phyloP scores from a whole-genome alignment of 768 basidiomycete species.

The Suillus lakei region DNA sequence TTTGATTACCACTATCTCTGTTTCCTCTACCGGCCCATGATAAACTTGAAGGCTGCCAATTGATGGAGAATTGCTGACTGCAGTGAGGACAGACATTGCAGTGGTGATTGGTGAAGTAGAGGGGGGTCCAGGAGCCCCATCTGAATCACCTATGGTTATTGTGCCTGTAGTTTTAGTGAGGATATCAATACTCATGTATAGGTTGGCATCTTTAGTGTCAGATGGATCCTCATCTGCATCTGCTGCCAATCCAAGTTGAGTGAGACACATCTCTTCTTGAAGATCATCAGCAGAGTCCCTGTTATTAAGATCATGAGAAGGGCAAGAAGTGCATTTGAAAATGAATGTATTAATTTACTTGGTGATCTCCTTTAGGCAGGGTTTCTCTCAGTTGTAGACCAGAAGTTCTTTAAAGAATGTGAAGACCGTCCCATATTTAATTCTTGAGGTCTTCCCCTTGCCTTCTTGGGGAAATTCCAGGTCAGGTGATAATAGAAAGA shows the following conservation, averaged over 20 bases:
- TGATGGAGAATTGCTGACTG: background rate
- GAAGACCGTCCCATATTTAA: background rate
- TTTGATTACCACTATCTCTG: background rate
- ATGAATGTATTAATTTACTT: background rate
- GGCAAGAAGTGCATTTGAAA: background rate
- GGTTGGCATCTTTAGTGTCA: background rate
- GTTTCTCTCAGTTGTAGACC: background rate
- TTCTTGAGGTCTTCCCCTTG: background rate
- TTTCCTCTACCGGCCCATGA: background rate
- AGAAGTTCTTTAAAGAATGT: constrained; percentile 1
- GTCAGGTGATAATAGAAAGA: constrained; percentile 7
- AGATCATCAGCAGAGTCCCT: background rate
- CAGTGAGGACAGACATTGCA: background rate
- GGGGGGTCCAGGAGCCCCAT: background rate
- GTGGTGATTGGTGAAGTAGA: background rate
- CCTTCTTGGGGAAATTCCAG: constrained; percentile 3
- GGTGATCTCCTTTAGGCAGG: background rate
- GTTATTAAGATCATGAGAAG: background rate
- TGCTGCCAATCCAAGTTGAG: background rate
- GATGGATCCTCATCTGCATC: background rate
- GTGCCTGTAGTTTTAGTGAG: background rate
- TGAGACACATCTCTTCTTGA: background rate
- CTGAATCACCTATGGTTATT: background rate
- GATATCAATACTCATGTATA: background rate
- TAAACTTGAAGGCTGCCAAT: background rate